A percentile compares a stretch with the other conserved stretches of the same genome.
phyloP scores from a whole-genome alignment of 192 early-diverging fungal species.

The Helicostylum pulchrum region DNA sequence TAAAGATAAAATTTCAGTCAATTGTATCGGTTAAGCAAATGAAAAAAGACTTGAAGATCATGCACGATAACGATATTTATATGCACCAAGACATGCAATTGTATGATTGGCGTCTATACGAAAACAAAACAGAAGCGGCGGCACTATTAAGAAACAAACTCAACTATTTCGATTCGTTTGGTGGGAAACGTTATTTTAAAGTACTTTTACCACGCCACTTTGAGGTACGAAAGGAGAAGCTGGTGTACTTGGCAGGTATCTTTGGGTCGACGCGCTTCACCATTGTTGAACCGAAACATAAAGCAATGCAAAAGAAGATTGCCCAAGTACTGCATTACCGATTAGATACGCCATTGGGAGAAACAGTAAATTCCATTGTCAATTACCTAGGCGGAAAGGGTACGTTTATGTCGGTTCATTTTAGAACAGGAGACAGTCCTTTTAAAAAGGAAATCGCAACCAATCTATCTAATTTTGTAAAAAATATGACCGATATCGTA shows the following conservation, averaged over 20 bases:
- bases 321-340: slow-evolving; percentile 36
- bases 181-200: slow-evolving; percentile 3
- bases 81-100: slow-evolving; percentile 36
- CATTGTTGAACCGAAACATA: slow-evolving; percentile 30
- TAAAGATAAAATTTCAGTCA: slow-evolving; percentile 11
- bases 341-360: slow-evolving; percentile 37
- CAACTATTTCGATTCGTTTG: slow-evolving; percentile 21
- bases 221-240: slow-evolving; percentile 18
- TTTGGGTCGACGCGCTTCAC: slow-evolving; percentile 43
- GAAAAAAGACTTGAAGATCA: not conserved
- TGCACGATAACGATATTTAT: slow-evolving; percentile 33
- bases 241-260: slow-evolving; percentile 47
- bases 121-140: slow-evolving; percentile 29
- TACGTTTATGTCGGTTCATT: slow-evolving; percentile 41
- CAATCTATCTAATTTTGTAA: not conserved
- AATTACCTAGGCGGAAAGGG: slow-evolving; percentile 43
- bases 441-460: slow-evolving; percentile 1
- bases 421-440: slow-evolving; percentile 24
- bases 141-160: not conserved
- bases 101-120: slow-evolving; percentile 50
- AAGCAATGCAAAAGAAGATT: slow-evolving; percentile 33
- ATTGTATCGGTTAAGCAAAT: slow-evolving; percentile 2
- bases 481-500: slow-evolving; percentile 3
- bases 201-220: slow-evolving; percentile 23
- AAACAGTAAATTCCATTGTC: slow-evolving; percentile 42